These are phyloP conservation scores for Claviceps spartinae DNA, from an alignment of 2,329 filamentous ascomycete genomes.

Conservation along the genomic window DNA sequence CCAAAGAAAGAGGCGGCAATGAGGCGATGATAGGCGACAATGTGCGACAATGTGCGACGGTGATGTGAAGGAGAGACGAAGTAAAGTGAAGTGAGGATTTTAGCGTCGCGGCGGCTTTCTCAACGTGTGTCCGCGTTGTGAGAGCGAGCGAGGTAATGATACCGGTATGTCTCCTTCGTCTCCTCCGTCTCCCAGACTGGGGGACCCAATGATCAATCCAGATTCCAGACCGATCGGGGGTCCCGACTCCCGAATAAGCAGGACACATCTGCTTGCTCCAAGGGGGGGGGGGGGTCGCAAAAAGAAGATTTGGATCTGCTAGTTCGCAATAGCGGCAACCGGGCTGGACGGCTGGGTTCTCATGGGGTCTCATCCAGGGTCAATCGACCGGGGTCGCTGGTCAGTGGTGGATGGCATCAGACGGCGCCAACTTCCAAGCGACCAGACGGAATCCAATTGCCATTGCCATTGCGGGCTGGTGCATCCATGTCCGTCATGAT, in stretches of 20 bases:
- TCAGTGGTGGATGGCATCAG: background rate
- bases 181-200: background rate
- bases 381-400: background rate
- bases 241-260: background rate
- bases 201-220: background rate
- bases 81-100: too few relatives aligned
- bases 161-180: background rate
- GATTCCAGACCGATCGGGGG: conserved; percentile 1
- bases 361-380: too few relatives aligned
- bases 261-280: background rate
- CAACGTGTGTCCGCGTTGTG: too few relatives aligned
- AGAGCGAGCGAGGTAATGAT: too few relatives aligned
- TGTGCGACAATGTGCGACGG: background rate
- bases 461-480: too few relatives aligned
- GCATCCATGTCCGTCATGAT: too few relatives aligned
- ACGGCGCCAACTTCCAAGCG: too few relatives aligned
- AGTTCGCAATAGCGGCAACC: background rate
- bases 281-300: background rate
- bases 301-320: conserved; percentile 5
- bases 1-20: background rate
- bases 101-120: too few relatives aligned
- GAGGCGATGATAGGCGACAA: background rate
- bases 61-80: background rate
- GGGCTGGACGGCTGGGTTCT: too few relatives aligned
- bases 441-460: too few relatives aligned